Evolutionary conservation across 768 basidiomycete species (phyloP).

Genomic region (Amanita molliuscula): DNA sequence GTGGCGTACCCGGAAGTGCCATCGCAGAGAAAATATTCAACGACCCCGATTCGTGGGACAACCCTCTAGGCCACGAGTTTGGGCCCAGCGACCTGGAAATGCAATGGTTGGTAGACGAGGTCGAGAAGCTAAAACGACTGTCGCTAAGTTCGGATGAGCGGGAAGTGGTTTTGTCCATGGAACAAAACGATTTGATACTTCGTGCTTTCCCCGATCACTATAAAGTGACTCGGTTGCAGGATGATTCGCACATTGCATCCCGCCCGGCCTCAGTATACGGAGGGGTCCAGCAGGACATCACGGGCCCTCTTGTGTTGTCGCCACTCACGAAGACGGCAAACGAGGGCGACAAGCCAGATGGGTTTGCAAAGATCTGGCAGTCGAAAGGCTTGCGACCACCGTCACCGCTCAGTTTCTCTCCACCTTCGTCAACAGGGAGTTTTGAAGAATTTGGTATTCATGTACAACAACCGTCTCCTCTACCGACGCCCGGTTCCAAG

Average conservation of each 20-base stretch:
- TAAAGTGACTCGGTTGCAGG: background rate
- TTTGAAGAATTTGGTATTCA: background rate
- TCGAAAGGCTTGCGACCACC: background rate
- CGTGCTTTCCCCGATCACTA: conserved; percentile 5
- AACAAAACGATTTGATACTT: conserved; percentile 3
- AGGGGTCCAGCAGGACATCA: background rate
- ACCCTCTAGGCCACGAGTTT: conserved; percentile 17
- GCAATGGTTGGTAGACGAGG: conserved; percentile 24
- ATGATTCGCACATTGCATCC: too few relatives aligned
- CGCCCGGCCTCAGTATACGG: background rate
- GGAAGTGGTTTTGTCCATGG: conserved; percentile 9
- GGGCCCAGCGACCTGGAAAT: conserved; percentile 16
- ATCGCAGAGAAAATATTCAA: conserved; percentile 33
- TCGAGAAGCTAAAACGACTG: conserved; percentile 18
- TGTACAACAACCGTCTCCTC: conserved; percentile 3
- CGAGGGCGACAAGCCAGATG: background rate
- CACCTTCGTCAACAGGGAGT: conserved; percentile 6
- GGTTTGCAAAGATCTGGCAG: background rate
- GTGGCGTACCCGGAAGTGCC: conserved; percentile 25
- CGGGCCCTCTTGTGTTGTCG: background rate
- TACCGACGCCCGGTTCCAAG: conserved; percentile 15
- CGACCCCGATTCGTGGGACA: conserved; percentile 32
- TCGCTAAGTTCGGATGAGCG: background rate
- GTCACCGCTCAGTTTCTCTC: conserved; percentile 2
- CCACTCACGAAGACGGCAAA: background rate